Evolutionary conservation across 495 filamentous ascomycete genomes (phyloP), one percentile per base, ranked within the genome.

Genomic region (Annulohypoxylon maeteangense): DNA sequence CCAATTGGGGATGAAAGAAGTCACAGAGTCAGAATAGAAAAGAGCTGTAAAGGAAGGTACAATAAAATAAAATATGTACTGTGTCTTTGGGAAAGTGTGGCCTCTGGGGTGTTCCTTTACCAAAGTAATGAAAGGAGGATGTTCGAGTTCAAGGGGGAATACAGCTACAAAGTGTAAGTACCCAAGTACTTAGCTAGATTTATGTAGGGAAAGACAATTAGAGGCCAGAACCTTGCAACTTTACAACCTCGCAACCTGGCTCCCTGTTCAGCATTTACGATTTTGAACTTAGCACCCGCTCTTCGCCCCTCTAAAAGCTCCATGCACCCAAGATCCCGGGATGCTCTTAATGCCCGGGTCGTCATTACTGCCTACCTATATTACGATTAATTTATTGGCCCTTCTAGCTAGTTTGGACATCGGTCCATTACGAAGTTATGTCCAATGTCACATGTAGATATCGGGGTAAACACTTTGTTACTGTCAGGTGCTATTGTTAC

Each of bases 281-380:
- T 32, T 68, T 36, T 62, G 20, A 38, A 57, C 44, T 65, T 56
- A 67, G 65, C 53, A 75, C 68, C 72, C 74, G 67, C 44, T 61
- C 58, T 68, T 62, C 68, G 51, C 64, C 68, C 67, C 71, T 67
- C 50, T 47, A 61, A 57, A 34, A 64, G 61, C 67, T 74, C 70
- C 58, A 74, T 74, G 62, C 61, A 74, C 75, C 75, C 73, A 77
- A 74, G 70, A 75, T 77, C 69, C 70, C 73, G 70, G 73, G 70
- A 67, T 66, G 48, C 67, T 67, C 67, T 69, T 69, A 58, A 53
- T 48, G 62, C 51, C 57, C 63, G 38, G 57, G 64, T 53, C 40
- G 20, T 53, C 67, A 57, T 64, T 67, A 51, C 62, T 16, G 65
- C 70, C 70, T 73, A 73, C 70, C 70, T 73, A 73, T 73, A 73